Evolutionary conservation across 805 yeast genomes (phyloP), one percentile per base, ranked within the genome.

Genomic region (Ogataea wickerhamii): DNA sequence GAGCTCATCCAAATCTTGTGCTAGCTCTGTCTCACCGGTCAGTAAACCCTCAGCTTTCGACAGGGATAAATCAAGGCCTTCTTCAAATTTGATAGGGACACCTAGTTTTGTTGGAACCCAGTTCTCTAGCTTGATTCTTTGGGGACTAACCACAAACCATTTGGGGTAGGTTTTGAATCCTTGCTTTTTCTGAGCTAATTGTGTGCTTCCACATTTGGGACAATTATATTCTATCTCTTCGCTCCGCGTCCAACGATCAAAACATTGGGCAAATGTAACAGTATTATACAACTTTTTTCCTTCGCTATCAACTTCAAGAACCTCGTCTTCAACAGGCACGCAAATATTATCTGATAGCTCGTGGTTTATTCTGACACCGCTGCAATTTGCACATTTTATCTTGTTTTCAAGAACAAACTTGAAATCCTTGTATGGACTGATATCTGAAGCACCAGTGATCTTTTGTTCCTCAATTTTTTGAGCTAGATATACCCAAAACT

Each of bases 91-190:
- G 11, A 91, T 70, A 2, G 94, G 94, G 4, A 82, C 85, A 43
- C 79, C 82, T 1, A 85, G 70, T 58, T 93, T 93, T 0, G 76
- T 68, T 0, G 98, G 97, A 2, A 80, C 83, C 98, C 97, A 93
- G 53, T 87, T 87, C 30, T 80, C 84, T 25, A 94, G 63, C 45
- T 82, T 79, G 39, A 91, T 87, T 53, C 98, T 71, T 44, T 87
- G 82, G 3, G 87, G 85, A 44, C 80, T 81, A 1, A 87, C 66
- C 4, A 86, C 74, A 20, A 93, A 65, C 8, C 74, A 71, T n/a
- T 77, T 65, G 0, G 98, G 98, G 47, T 67, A 80, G 0, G 86
- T 67, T 42, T 66, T 68, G 49, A 88, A 74, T 2, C 74, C 73
- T 19, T 67, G 61, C 3, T 64, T 53, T 38, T 74, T 74, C 0